Evolutionary conservation across 805 yeast species (phyloP).

Genomic region (Myxozyma monticola): DNA sequence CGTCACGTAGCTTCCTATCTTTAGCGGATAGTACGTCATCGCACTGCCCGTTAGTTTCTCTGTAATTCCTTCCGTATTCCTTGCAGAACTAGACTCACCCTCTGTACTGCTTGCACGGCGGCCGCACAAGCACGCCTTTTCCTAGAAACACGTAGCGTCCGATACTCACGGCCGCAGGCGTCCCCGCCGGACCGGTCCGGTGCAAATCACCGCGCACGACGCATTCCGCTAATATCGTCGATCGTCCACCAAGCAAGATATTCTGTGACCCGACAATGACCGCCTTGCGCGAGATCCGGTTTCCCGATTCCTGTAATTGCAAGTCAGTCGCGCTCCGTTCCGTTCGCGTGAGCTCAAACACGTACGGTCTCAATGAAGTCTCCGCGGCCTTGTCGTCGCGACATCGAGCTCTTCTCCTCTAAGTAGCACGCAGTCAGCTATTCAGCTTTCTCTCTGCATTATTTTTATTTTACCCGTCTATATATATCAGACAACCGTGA

Average conservation of each 20-base stretch:
- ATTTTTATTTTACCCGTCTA: too few relatives aligned
- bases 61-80: background rate
- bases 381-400: conserved; percentile 11
- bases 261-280: conserved; percentile 40
- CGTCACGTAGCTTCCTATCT: conserved; percentile 42
- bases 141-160: conserved; percentile 40
- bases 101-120: conserved; percentile 35
- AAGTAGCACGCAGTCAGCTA: too few relatives aligned
- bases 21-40: conserved; percentile 38
- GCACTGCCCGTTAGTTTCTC: conserved; percentile 1
- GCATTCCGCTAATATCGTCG: conserved; percentile 38
- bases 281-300: conserved; percentile 40
- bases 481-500: too few relatives aligned
- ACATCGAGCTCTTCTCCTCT: too few relatives aligned
- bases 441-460: too few relatives aligned
- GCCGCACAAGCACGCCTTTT: conserved; percentile 33
- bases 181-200: conserved; percentile 1
- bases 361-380: conserved; percentile 23
- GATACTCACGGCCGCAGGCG: conserved; percentile 34
- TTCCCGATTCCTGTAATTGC: conserved; percentile 36
- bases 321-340: too few relatives aligned
- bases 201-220: conserved; percentile 40
- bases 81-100: conserved; percentile 13
- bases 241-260: conserved; percentile 42
- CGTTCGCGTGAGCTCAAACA: background rate